Conservation (phyloP, 1,139 yeast species). For the Debaryomyces sp. region DNA sequence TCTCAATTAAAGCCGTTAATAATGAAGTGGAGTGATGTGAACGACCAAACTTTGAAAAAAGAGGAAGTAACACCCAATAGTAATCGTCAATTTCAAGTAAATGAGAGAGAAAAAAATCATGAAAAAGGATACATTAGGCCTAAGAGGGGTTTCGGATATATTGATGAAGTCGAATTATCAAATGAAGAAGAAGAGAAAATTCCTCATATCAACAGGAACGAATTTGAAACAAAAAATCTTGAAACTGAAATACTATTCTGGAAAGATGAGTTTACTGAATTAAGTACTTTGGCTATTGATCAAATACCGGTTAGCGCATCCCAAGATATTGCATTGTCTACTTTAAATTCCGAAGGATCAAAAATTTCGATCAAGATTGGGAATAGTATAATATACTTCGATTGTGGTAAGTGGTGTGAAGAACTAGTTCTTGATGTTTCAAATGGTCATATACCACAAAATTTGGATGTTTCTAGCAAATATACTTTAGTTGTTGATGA, state of each 20-base stretch:
- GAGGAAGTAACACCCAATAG: background rate
- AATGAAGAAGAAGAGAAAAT: slow-evolving; percentile 13
- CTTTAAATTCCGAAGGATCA: slow-evolving; percentile 6
- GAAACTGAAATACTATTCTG: slow-evolving; percentile 14
- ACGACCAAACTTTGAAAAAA: background rate
- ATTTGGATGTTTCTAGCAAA: background rate
- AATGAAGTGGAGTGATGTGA: slow-evolving; percentile 13
- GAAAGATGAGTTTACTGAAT: slow-evolving; percentile 15
- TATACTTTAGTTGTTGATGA: slow-evolving; percentile 6
- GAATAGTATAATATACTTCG: background rate
- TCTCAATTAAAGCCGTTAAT: slow-evolving; percentile 38
- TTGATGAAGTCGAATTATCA: slow-evolving; percentile 26
- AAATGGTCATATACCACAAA: background rate
- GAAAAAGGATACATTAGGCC: slow-evolving; percentile 29
- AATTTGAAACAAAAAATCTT: slow-evolving; percentile 1
- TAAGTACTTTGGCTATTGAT: slow-evolving; percentile 20
- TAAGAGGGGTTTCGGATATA: slow-evolving; percentile 41
- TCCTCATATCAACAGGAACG: background rate
- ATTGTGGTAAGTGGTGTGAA: slow-evolving; percentile 5
- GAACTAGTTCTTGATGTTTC: background rate
- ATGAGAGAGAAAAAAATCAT: background rate
- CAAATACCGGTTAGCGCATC: slow-evolving; percentile 2
- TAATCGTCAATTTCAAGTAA: slow-evolving; percentile 1
- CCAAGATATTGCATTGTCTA: background rate
- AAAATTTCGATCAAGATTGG: slow-evolving; percentile 3